These are phyloP conservation scores for Globisporangium nagaii DNA, from an alignment of 352 stramenopile genomes.

Conservation along the genomic window DNA sequence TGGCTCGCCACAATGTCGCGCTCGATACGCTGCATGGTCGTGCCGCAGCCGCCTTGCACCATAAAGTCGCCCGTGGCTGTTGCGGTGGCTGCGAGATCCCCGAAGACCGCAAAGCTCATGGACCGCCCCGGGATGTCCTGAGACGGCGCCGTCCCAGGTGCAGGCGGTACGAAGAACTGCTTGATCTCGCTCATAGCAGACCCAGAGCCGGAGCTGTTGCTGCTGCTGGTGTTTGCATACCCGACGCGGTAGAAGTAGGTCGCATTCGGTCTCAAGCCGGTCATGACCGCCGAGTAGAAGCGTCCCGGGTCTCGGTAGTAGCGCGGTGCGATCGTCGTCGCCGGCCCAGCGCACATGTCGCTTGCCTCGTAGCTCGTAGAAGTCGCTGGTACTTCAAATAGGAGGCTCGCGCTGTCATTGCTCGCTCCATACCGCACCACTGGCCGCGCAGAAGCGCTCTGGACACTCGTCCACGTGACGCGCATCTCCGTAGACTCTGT, in stretches of 20 bases:
- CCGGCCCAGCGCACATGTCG: constrained; percentile 11
- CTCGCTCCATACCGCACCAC: constrained; percentile 32
- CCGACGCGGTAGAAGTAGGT: constrained; percentile 18
- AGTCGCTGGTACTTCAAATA: background rate
- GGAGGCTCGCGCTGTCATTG: constrained; percentile 13
- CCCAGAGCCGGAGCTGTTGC: background rate
- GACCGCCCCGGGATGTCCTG: background rate
- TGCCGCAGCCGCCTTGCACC: constrained; percentile 6
- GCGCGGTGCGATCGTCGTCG: constrained; percentile 5
- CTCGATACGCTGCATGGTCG: constrained; percentile 12
- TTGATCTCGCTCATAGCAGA: constrained; percentile 9
- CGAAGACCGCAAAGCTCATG: constrained; percentile 51
- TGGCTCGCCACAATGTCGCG: constrained; percentile 11
- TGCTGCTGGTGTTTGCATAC: background rate
- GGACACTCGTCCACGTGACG: constrained; percentile 58
- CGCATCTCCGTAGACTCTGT: constrained; percentile 27
- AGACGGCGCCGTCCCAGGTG: background rate
- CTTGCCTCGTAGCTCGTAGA: constrained; percentile 10
- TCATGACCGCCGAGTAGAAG: constrained; percentile 14
- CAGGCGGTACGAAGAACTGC: constrained; percentile 12
- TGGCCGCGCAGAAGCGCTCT: too few species aligned
- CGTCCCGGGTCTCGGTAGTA: constrained; percentile 9
- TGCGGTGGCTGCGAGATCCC: constrained; percentile 32
- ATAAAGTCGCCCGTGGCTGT: constrained; percentile 9
- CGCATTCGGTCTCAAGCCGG: background rate